Conservation (phyloP, 495 filamentous ascomycete species). For the Penicillium cataractarum region DNA sequence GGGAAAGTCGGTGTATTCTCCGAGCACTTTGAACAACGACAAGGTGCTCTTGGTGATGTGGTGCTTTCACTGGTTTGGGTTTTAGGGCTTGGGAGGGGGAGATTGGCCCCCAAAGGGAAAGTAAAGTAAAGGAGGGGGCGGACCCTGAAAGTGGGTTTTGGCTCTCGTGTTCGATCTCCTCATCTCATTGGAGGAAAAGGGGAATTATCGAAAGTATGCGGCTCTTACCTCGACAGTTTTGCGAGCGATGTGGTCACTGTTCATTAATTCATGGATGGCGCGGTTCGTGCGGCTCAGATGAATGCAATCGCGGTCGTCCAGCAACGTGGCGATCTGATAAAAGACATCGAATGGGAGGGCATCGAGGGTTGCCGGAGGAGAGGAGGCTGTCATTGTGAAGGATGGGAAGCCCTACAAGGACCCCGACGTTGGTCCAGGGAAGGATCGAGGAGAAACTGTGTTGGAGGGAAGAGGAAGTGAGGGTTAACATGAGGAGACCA, state of each 20-base stretch:
- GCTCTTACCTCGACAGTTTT: constrained; percentile 59
- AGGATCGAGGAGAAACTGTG: not conserved
- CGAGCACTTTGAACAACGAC: not conserved
- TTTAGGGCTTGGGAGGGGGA: not conserved
- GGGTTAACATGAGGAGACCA: not conserved
- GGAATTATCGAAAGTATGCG: not conserved
- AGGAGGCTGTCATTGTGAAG: constrained; percentile 24
- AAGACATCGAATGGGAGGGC: constrained; percentile 67
- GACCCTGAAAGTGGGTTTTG: constrained; percentile 3
- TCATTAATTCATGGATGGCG: constrained; percentile 54
- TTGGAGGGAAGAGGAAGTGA: too few relatives aligned
- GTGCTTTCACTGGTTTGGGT: too few relatives aligned
- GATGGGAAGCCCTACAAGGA: not conserved
- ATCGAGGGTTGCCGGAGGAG: constrained; percentile 32
- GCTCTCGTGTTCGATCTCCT: not conserved
- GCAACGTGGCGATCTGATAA: constrained; percentile 53
- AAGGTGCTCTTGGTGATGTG: too few relatives aligned
- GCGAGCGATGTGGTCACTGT: constrained; percentile 65
- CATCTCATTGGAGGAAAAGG: constrained; percentile 6
- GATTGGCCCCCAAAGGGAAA: not conserved
- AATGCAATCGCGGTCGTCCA: constrained; percentile 48
- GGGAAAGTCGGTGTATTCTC: constrained; percentile 6
- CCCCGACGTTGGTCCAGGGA: not conserved
- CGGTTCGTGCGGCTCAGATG: constrained; percentile 55
- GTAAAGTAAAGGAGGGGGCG: not conserved